These are phyloP conservation scores for Ascoidea tarda DNA, from an alignment of 805 yeast genomes.

Conservation along the genomic window DNA sequence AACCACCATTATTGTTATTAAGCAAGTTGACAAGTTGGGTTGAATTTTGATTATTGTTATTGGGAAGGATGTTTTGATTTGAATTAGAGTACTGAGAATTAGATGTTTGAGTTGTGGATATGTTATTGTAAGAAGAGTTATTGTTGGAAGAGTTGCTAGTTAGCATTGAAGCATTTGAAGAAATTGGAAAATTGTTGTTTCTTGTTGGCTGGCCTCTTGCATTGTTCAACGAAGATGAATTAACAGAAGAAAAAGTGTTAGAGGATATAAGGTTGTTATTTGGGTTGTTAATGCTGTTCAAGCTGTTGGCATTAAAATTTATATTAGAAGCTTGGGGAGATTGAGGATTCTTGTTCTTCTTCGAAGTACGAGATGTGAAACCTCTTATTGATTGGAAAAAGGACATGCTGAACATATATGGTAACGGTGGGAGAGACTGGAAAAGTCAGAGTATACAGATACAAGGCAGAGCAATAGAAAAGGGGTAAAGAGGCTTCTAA, in stretches of 20 bases:
- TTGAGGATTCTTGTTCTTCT: slow-evolving; percentile 24
- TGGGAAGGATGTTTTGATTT: slow-evolving; percentile 1
- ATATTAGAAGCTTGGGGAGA: slow-evolving; percentile 8
- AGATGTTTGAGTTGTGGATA: no score
- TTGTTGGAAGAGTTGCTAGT: background rate
- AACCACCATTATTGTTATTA: slow-evolving; percentile 9
- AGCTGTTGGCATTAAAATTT: slow-evolving; percentile 11
- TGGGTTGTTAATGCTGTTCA: slow-evolving; percentile 16
- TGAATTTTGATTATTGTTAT: slow-evolving; percentile 11
- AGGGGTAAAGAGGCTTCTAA: no score
- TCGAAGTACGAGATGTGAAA: slow-evolving; percentile 26
- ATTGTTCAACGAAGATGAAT: no score
- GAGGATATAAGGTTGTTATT: background rate
- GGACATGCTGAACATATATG: slow-evolving; percentile 19
- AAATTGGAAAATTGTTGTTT: no score
- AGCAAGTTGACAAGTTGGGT: slow-evolving; percentile 16
- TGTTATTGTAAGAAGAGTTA: background rate
- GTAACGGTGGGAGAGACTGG: no score
- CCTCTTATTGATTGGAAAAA: slow-evolving; percentile 33
- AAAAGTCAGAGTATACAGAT: no score
- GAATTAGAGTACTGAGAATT: slow-evolving; percentile 3
- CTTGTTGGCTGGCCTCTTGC: no score
- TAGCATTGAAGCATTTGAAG: no score
- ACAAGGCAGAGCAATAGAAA: no score
- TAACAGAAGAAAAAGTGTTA: no score